phyloP scores from a whole-genome alignment of 2,329 filamentous ascomycete genomes.

The Tolypocladium sp. region DNA sequence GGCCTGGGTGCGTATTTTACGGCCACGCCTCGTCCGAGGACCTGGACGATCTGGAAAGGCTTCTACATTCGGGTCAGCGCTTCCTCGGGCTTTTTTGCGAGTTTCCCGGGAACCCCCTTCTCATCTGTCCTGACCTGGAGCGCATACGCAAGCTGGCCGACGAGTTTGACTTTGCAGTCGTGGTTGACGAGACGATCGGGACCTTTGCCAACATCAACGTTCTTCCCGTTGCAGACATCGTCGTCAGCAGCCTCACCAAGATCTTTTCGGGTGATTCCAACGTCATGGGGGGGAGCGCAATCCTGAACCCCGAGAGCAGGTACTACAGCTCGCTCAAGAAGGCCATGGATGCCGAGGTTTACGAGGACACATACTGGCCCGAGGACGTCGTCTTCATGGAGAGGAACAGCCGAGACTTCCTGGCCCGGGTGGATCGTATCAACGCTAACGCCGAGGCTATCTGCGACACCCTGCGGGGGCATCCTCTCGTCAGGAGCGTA shows the following conservation, averaged over 20 bases:
- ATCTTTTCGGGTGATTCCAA: conserved; percentile 97
- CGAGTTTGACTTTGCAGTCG: conserved; percentile 77
- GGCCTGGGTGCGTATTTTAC: conserved; percentile 81
- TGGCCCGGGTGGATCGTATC: conserved; percentile 70
- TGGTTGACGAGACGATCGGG: conserved; percentile 93
- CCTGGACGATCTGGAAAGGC: conserved; percentile 71
- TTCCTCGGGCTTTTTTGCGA: conserved; percentile 87
- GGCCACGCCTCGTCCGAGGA: conserved; percentile 70
- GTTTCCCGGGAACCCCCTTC: conserved; percentile 85
- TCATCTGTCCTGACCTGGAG: conserved; percentile 73
- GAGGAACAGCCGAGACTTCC: conserved; percentile 89
- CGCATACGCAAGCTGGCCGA: conserved; percentile 77
- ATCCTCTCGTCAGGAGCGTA: conserved; percentile 60
- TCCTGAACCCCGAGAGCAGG: conserved; percentile 55
- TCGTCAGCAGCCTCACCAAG: conserved; percentile 92
- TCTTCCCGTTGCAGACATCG: conserved; percentile 77
- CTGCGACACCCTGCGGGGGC: conserved; percentile 58
- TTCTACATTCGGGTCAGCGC: conserved; percentile 61
- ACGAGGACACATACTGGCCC: conserved; percentile 87
- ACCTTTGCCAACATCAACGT: conserved; percentile 96
- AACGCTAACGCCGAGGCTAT: conserved; percentile 81
- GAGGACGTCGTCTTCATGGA: conserved; percentile 95
- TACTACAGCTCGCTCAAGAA: conserved; percentile 64
- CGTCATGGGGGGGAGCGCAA: conserved; percentile 83
- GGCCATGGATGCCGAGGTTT: conserved; percentile 49